phyloP scores from a whole-genome alignment of 2,329 filamentous ascomycete genomes.

The Cryphonectria japonica region DNA sequence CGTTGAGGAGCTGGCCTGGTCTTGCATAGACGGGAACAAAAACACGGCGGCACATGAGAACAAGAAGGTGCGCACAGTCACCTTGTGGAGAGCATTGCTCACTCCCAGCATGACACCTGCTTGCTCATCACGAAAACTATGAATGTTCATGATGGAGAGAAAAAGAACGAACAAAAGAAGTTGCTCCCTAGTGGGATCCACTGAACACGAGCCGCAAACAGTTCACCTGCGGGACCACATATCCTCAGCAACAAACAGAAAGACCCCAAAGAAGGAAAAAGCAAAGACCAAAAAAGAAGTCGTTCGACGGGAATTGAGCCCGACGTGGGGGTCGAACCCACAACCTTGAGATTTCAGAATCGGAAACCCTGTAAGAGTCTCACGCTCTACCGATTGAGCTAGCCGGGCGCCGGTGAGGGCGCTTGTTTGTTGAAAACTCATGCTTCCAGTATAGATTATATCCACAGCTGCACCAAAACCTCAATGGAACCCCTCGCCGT shows the following conservation, averaged over 20 bases:
- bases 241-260: background rate
- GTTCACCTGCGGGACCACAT: no score
- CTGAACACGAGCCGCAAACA: no score
- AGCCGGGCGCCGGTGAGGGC: conserved; percentile 49
- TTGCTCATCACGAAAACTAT: background rate
- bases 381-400: conserved; percentile 75
- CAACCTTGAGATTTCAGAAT: conserved; percentile 20
- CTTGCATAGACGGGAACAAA: background rate
- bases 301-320: conserved; percentile 15
- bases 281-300: conserved; percentile 8
- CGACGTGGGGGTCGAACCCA: conserved; percentile 22
- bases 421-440: conserved; percentile 1
- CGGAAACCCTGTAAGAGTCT: conserved; percentile 59
- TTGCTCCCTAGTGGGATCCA: no score
- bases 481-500: background rate
- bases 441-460: background rate
- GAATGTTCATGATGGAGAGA: background rate
- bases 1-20: background rate
- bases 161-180: no score
- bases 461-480: background rate
- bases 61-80: background rate
- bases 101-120: background rate
- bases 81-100: background rate
- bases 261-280: background rate
- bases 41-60: background rate